Evolutionary conservation across 1,284 basidiomycete genomes (phyloP), one percentile per base, ranked within the genome.

Genomic region (Stygiomarasmius scandens): DNA sequence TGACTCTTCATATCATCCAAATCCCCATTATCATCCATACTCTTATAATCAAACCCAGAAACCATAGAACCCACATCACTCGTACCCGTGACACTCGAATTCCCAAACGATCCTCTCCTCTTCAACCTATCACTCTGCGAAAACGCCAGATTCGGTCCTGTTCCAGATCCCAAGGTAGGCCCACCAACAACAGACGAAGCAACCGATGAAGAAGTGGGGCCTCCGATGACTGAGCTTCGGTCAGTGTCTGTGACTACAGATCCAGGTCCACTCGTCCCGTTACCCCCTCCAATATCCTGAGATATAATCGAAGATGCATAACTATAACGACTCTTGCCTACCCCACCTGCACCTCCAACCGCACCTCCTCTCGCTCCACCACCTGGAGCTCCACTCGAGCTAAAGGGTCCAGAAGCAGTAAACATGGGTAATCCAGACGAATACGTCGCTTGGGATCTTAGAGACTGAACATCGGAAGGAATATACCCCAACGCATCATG

Each of bases 401-500:
- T 82, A 70, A 91, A 90, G 3, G 89, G 84, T 44, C 87, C 85
- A 60, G 81, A 77, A 25, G 86, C 81, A 36, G 85, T 78, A 68
- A 95, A 95, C 75, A 93, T 85, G 1, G 95, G 95, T 52, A 97
- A 77, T 20, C 92, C 92, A 9, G 93, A 95, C 2, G 91, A 89
- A 69, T 95, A 96, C 0, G 93, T 95, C 0, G 95, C 94, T 73
- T 97, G 96, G 5, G 95, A 96, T 56, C 94, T 89, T 36, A 97
- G 82, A 4, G 95, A 96, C 70, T 96, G 95, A 12, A 89, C 92
- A 67, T 98, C 96, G 19, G 93, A 93, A 1, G 96, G 95, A 61
- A 98, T 96, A 72, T 96, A 98, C 8, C 92, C 88, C 59, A 98
- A 82, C 0, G 95, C 86, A 69, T 98, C 96, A 74, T 98, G 96